phyloP scores from a whole-genome alignment of 2,329 filamentous ascomycete genomes.

The Aureobasidium sp. region DNA sequence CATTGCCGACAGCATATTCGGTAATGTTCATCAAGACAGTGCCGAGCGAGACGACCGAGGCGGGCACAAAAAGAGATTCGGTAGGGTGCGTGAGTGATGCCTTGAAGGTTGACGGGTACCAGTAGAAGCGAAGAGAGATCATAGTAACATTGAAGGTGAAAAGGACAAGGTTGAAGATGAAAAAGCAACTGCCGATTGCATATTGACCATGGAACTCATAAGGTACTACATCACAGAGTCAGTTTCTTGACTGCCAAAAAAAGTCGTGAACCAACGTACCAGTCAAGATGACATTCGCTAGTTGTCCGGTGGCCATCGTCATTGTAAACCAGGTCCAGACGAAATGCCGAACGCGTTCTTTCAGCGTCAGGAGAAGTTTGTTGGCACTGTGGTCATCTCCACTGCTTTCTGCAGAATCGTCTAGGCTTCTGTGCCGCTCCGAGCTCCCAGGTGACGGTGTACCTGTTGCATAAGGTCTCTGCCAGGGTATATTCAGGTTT shows the following conservation, averaged over 20 bases:
- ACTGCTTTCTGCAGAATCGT: not conserved
- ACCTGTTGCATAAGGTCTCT: slow-evolving; percentile 2
- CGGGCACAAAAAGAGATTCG: slow-evolving; percentile 69
- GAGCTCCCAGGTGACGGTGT: slow-evolving; percentile 1
- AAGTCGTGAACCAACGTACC: slow-evolving; percentile 24
- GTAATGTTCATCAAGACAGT: slow-evolving; percentile 58
- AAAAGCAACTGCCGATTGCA: slow-evolving; percentile 40
- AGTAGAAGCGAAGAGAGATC: slow-evolving; percentile 59
- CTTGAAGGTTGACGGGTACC: slow-evolving; percentile 61
- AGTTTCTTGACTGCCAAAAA: not conserved
- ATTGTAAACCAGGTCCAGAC: slow-evolving; percentile 76
- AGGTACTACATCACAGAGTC: slow-evolving; percentile 25
- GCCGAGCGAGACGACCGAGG: slow-evolving; percentile 59
- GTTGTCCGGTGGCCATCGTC: slow-evolving; percentile 54
- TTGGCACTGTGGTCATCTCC: not conserved
- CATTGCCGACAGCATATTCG: slow-evolving; percentile 54
- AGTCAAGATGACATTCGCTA: slow-evolving; percentile 48
- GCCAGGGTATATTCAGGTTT: not conserved
- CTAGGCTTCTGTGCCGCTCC: not conserved
- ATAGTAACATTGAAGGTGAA: slow-evolving; percentile 64
- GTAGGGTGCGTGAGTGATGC: slow-evolving; percentile 67
- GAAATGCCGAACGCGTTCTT: slow-evolving; percentile 51
- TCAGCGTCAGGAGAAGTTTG: slow-evolving; percentile 33
- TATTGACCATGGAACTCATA: slow-evolving; percentile 39
- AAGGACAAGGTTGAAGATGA: slow-evolving; percentile 44